Percentiles rank a stretch among this genome's conserved stretches.
Evolutionary conservation across 2,329 filamentous ascomycete species (phyloP).

Genomic region (Colletotrichum sansevieriae): DNA sequence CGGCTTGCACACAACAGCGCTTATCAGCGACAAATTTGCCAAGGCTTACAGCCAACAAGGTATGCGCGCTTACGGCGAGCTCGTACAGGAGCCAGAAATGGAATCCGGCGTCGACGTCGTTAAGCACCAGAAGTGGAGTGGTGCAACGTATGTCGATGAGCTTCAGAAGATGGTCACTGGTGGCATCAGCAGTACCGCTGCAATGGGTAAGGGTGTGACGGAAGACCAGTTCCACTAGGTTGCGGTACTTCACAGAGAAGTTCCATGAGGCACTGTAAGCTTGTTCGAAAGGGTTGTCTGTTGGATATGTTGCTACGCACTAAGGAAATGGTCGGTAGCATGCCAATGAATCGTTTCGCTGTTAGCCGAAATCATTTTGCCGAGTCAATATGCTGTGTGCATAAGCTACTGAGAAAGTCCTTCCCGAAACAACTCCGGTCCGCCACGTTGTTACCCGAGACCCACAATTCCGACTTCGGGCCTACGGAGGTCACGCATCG

Average conservation of each 20-base stretch:
- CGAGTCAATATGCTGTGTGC: neutral
- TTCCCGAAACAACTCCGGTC: constrained; percentile 3
- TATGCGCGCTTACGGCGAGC: constrained; percentile 97
- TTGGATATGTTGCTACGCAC: constrained; percentile 28
- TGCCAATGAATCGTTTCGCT: constrained; percentile 9
- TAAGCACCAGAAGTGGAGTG: constrained; percentile 99
- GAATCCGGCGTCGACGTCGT: constrained; percentile 91
- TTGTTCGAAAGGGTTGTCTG: neutral
- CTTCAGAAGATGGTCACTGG: constrained; percentile 97
- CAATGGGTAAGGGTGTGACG: constrained; percentile 98
- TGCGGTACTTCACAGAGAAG: neutral
- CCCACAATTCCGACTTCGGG: neutral
- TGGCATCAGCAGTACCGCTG: constrained; percentile 89
- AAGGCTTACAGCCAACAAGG: constrained; percentile 83
- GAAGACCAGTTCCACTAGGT: constrained; percentile 89
- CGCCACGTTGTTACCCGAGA: neutral
- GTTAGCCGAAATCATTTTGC: neutral
- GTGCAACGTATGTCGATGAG: constrained; percentile 94
- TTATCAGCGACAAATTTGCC: constrained; percentile 91
- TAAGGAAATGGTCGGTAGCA: constrained; percentile 17
- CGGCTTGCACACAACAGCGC: constrained; percentile 93
- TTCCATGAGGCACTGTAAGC: neutral
- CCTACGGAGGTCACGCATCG: constrained; percentile 2
- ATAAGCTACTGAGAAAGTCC: neutral
- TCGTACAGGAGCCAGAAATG: constrained; percentile 98